These are phyloP conservation scores for Macrolepiota dolichaula DNA, from an alignment of 768 basidiomycete genomes.

Conservation along the genomic window DNA sequence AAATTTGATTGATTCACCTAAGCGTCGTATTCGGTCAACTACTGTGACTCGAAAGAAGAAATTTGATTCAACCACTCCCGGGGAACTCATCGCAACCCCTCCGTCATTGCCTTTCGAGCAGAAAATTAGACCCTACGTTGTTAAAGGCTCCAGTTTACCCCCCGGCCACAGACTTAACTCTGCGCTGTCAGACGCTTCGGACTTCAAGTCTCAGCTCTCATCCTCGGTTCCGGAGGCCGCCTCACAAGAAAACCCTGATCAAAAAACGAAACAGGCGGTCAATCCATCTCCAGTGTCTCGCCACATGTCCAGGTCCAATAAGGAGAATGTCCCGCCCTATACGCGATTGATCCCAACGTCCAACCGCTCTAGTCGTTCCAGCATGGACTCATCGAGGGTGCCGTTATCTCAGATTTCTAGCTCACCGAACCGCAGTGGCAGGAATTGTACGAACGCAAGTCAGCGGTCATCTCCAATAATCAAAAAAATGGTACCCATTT, in stretches of 20 bases:
- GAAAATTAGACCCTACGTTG: not conserved
- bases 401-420: not conserved
- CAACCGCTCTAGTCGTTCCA: not conserved
- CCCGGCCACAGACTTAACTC: not conserved
- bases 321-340: constrained; percentile 1
- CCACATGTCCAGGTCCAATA: not conserved
- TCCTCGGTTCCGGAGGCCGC: not conserved
- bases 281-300: not conserved
- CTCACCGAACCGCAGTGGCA: not conserved
- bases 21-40: not conserved
- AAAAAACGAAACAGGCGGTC: not conserved
- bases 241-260: not conserved
- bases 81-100: not conserved
- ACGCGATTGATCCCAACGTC: not conserved
- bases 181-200: not conserved
- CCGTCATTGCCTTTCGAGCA: not conserved
- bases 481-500: not conserved
- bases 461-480: not conserved
- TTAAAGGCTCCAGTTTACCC: not conserved
- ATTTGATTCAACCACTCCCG: not conserved
- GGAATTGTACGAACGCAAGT: not conserved
- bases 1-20: not conserved
- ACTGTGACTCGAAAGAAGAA: constrained; percentile 1
- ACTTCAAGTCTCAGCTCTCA: not conserved
- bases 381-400: not conserved